Base-by-base conservation (phyloP, 192 early-diverging fungal genomes). In the Coemansia sp. region DNA sequence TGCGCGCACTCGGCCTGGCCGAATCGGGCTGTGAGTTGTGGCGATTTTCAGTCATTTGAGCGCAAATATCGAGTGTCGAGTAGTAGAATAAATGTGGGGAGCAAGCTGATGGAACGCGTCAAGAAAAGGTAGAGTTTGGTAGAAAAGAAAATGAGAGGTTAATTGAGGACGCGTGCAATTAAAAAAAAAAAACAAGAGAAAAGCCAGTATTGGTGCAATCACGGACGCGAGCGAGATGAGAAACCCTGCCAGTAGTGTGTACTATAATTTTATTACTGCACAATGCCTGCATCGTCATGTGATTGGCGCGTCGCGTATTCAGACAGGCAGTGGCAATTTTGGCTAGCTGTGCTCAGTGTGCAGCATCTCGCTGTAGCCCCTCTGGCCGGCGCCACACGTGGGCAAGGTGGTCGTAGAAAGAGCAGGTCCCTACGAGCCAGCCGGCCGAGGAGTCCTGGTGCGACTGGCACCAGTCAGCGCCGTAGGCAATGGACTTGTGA, bases 381-480 rank as follows among this genome's bases (percentile, higher is more conserved):
- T n/a, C n/a, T n/a, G 53, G 40, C 23, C 39, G 19, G 51, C 64
- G 64, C 89, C 89, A 91, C 1, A 91, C 55, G 55, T 88, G 86
- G 6, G 86, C 66, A 13, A 79, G 35, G 56, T 88, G 89, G 68
- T 91, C 88, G 58, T 91, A 91, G 53, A 91, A 91, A 7, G 89
- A 91, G 59, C 88, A 89, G 25, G 83, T 86, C 8, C 74, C 88
- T 8, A 85, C 70, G 26, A 89, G 63, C 50, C 75, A 60, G 8
- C 65, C 60, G 1, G 7, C 4, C 0, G 48, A 21, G 1, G 22
- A 5, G 8, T 57, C 33, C 9, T 51, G 25, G 39, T 42, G 52
- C 4, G 53, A 53, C 53, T 83, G 86, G 35, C 81, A 82, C 89
- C 89, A 91, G 56, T 89, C 88, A 5, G 78, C 81, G 26, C 89